Percentiles rank a stretch among this genome's conserved stretches.
These are phyloP conservation scores for Rhizoclosmatium sp. DNA, from an alignment of 192 early-diverging fungal genomes.

Conservation along the genomic window DNA sequence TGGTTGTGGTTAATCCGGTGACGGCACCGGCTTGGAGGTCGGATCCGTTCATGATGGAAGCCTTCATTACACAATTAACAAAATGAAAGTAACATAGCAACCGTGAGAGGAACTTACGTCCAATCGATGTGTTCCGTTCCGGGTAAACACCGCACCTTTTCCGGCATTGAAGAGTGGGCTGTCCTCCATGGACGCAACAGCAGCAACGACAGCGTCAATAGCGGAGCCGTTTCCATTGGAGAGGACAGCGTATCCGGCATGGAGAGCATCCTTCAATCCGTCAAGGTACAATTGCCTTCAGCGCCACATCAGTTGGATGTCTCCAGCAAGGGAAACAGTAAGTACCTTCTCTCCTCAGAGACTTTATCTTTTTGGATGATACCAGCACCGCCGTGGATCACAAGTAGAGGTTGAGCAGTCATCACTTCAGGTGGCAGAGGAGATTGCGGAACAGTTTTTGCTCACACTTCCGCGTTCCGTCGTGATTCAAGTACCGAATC, in stretches of 20 bases:
- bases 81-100: conserved; percentile 8
- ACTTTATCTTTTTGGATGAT: conserved; percentile 38
- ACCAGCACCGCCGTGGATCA: conserved; percentile 51
- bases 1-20: conserved; percentile 47
- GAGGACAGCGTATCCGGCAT: conserved; percentile 43
- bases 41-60: conserved; percentile 56
- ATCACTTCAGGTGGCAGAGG: background rate
- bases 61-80: conserved; percentile 30
- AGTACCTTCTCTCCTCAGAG: conserved; percentile 26
- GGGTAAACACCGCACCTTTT: conserved; percentile 53
- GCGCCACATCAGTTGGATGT: background rate
- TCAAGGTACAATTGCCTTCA: conserved; percentile 34
- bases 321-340: background rate
- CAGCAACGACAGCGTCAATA: conserved; percentile 46
- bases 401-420: conserved; percentile 17
- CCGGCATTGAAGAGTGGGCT: conserved; percentile 62
- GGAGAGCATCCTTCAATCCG: conserved; percentile 45
- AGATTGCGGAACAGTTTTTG: too few relatives aligned
- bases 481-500: too few relatives aligned
- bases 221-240: conserved; percentile 28
- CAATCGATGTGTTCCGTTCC: conserved; percentile 38
- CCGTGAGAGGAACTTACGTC: conserved; percentile 34
- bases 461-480: too few relatives aligned
- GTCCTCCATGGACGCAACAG: conserved; percentile 41
- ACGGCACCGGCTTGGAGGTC: conserved; percentile 46